Percentiles rank a stretch among this genome's conserved stretches.
Evolutionary conservation across 495 filamentous ascomycete species (phyloP).

Genomic region (Penicillium mononematosum): DNA sequence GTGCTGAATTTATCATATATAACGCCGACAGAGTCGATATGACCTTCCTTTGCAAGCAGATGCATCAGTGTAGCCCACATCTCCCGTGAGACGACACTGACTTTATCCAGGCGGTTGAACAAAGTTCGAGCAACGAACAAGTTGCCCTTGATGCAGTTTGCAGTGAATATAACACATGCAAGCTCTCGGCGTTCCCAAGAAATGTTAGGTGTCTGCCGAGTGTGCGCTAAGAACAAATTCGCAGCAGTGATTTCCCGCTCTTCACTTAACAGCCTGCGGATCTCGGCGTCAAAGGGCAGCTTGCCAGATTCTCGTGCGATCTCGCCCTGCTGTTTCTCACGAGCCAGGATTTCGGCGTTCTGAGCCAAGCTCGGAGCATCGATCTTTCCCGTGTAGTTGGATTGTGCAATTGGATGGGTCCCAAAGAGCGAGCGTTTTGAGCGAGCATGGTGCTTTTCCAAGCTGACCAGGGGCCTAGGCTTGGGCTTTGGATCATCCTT

Average conservation of each 20-base stretch:
- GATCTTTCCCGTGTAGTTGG: background rate
- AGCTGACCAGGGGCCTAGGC: constrained; percentile 5
- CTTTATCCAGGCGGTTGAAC: constrained; percentile 38
- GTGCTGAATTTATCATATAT: constrained; percentile 35
- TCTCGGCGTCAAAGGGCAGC: constrained; percentile 15
- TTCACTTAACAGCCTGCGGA: constrained; percentile 20
- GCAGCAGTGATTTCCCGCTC: constrained; percentile 39
- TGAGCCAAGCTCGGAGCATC: background rate
- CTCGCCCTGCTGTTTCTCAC: constrained; percentile 15
- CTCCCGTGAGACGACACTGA: constrained; percentile 31
- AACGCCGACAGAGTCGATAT: constrained; percentile 39
- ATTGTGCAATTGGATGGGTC: background rate
- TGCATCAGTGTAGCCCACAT: constrained; percentile 46
- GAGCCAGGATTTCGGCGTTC: constrained; percentile 16
- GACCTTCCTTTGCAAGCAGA: constrained; percentile 40
- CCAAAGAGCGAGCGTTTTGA: background rate
- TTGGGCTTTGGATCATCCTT: background rate
- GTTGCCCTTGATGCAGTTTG: constrained; percentile 42
- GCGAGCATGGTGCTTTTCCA: constrained; percentile 7
- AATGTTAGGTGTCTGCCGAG: constrained; percentile 8
- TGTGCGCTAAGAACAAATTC: constrained; percentile 34
- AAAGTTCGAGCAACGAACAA: constrained; percentile 41
- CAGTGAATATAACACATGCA: constrained; percentile 32
- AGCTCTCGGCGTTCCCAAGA: constrained; percentile 35
- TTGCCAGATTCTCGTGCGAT: constrained; percentile 4